Conservation (phyloP, 2,329 filamentous ascomycete species). For the Lasiodiplodia theobromae region DNA sequence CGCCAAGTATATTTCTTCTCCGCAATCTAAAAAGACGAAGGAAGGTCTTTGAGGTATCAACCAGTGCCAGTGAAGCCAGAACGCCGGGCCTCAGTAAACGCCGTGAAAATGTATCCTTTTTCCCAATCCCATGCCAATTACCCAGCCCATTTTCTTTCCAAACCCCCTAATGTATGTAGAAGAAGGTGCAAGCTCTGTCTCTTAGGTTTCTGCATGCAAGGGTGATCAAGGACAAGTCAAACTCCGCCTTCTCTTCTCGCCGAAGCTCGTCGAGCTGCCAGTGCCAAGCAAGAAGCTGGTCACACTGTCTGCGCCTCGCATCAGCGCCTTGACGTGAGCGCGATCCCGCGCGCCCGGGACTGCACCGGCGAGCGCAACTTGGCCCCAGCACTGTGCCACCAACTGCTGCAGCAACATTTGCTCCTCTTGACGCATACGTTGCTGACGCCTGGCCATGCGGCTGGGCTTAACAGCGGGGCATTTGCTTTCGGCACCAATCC, state of each 20-base stretch:
- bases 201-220: not conserved
- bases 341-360: constrained; percentile 18
- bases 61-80: not conserved
- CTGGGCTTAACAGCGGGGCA: constrained; percentile 43
- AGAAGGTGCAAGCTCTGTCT: not conserved
- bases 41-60: constrained; percentile 18
- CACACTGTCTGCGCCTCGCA: not conserved
- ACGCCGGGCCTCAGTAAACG: constrained; percentile 9
- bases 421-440: constrained; percentile 53
- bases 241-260: constrained; percentile 27
- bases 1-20: not conserved
- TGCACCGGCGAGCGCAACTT: constrained; percentile 32
- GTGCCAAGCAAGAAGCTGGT: not conserved
- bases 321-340: constrained; percentile 18
- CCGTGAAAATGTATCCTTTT: constrained; percentile 11
- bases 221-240: constrained; percentile 28
- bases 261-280: not conserved
- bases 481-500: constrained; percentile 17
- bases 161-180: constrained; percentile 7
- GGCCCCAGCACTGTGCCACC: constrained; percentile 53
- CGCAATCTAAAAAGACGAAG: constrained; percentile 13
- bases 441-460: constrained; percentile 55
- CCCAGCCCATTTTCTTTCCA: constrained; percentile 11
- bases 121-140: not conserved
- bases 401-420: constrained; percentile 51